Conservation (phyloP, 192 early-diverging fungal genomes). For the Umbelopsis isabellina region DNA sequence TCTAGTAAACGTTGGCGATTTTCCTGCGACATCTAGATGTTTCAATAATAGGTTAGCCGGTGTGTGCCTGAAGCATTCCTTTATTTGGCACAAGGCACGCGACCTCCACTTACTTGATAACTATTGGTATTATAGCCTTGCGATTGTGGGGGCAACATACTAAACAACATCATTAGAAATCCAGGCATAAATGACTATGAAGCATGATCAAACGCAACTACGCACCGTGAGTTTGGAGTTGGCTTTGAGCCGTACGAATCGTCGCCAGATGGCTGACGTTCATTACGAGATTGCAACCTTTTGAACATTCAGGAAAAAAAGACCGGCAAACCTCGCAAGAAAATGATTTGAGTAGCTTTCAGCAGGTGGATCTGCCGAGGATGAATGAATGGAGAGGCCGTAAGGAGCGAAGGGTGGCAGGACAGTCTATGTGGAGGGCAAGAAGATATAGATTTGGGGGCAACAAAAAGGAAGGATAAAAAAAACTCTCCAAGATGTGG, state of each 20-base stretch:
- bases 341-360: neutral
- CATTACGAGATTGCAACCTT: constrained; percentile 18
- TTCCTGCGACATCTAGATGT: constrained; percentile 24
- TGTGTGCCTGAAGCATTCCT: constrained; percentile 7
- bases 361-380: neutral
- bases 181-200: neutral
- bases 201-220: neutral
- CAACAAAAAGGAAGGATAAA: neutral
- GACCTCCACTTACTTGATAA: constrained; percentile 5
- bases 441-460: neutral
- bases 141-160: neutral
- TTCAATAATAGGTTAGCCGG: neutral
- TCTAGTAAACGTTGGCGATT: constrained; percentile 18
- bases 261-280: constrained; percentile 14
- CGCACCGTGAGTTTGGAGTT: constrained; percentile 13
- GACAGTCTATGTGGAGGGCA: neutral
- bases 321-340: neutral
- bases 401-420: neutral
- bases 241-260: neutral
- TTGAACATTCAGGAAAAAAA: constrained; percentile 12
- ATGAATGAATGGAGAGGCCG: constrained; percentile 7
- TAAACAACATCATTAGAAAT: neutral
- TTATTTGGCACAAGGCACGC: constrained; percentile 17
- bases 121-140: neutral
- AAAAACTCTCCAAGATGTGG: neutral